Base-by-base conservation (phyloP, 176 grass and related monocot species). In the Melocanna baccifera region DNA sequence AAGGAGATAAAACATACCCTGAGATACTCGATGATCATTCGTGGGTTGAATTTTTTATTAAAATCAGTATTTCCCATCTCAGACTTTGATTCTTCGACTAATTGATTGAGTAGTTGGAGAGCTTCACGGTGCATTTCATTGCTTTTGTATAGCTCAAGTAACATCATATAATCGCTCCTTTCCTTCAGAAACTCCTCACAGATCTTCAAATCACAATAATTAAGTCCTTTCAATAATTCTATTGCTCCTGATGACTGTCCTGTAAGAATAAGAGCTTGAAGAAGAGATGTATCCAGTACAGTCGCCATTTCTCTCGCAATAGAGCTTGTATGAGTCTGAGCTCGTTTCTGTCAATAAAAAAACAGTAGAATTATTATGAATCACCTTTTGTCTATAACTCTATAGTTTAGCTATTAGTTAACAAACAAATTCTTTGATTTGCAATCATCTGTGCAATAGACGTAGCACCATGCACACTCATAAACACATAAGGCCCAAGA, bases 1-100 rank as follows among this genome's bases (percentile, higher is more conserved):
- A 58, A 63, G 30, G 69, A 70, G 26, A 39, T 83, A 29, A 28
- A 79, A 39, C 62, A 47, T 94, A 99, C 96, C 96, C 92, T 91
- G 50, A 99, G 89, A 92, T 99, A 99, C 47, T 96, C 93, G 47
- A 99, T 89, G 75, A 99, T 96, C 86, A 94, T 96, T 85, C 87
- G 85, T 7, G 93, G 86, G 81, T 83, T 92, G 80, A 99, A 92
- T 62, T 94, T 99, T 90, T 79, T 83, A 75, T 39, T 88, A 68
- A 84, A 84, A 83, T 94, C 78, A n/a, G 57, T 80, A 78, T 85
- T 88, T 69, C 66, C 62, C 32, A 69, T 73, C 63, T 77, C 79
- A 67, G 85, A 92, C 73, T 94, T 96, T 63, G 91, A 94, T 88
- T 99, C 89, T 81, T 99, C 88, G 56, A 99, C 92, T 80, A 99